These are phyloP conservation scores for Phytophthora podocarpi DNA, from an alignment of 352 stramenopile genomes.

Conservation along the genomic window DNA sequence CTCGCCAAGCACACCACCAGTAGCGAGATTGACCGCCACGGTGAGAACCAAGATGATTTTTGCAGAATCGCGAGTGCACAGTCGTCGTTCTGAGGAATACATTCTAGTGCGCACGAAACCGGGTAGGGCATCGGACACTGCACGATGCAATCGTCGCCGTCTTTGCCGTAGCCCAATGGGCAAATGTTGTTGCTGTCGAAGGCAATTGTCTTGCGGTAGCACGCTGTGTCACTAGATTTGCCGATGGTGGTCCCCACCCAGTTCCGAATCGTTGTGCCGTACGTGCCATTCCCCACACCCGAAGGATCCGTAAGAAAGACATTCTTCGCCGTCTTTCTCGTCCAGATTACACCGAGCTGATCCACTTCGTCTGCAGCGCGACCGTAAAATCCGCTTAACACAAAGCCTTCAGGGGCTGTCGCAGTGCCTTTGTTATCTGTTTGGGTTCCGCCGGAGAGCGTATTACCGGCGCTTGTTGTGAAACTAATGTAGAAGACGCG, in stretches of 20 bases:
- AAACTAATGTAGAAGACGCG: conserved; percentile 54
- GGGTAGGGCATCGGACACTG: conserved; percentile 33
- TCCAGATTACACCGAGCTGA: conserved; percentile 35
- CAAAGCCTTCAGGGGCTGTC: conserved; percentile 27
- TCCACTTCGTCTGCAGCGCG: conserved; percentile 26
- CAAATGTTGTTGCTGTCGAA: conserved; percentile 31
- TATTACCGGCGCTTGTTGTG: conserved; percentile 40
- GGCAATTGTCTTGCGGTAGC: conserved; percentile 22
- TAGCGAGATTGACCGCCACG: conserved; percentile 28
- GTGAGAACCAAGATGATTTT: conserved; percentile 24
- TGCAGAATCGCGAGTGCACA: conserved; percentile 12
- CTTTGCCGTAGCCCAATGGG: conserved; percentile 30
- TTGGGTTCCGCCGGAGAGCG: conserved; percentile 33
- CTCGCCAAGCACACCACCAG: conserved; percentile 14
- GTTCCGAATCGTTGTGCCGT: conserved; percentile 30
- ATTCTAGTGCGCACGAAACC: conserved; percentile 29
- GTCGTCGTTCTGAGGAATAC: conserved; percentile 35
- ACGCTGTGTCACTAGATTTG: conserved; percentile 23
- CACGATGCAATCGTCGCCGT: conserved; percentile 17
- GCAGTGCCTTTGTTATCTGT: conserved; percentile 7
- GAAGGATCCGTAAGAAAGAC: conserved; percentile 23
- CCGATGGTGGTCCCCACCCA: conserved; percentile 31
- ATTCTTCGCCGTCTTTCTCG: conserved; percentile 22
- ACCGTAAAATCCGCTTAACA: conserved; percentile 30
- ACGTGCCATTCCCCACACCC: conserved; percentile 21